Percentiles rank a stretch among this genome's conserved stretches.
Evolutionary conservation across 129 eudicot species (phyloP).

Genomic region (carrot (Daucus carota)): DH1_v3.0 NC_030381.2:4395501-4396000

Average conservation of each 20-base stretch:
- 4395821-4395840: not conserved
- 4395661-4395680: constrained; percentile 61
- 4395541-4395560: constrained; percentile 92
- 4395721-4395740: not conserved
- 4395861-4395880: constrained; percentile 5
- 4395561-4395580: constrained; percentile 95
- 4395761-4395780: not conserved
- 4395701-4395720: constrained; percentile 47
- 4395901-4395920: constrained; percentile 92
- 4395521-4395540: constrained; percentile 69
- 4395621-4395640: constrained; percentile 71
- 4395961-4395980: constrained; percentile 53
- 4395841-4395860: not conserved
- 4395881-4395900: constrained; percentile 69
- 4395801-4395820: not conserved
- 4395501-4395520: constrained; percentile 89
- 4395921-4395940: constrained; percentile 86
- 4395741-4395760: not conserved
- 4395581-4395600: constrained; percentile 70
- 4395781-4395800: not conserved
- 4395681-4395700: constrained; percentile 54
- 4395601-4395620: constrained; percentile 61
- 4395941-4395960: constrained; percentile 56
- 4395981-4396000: constrained; percentile 59
- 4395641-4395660: constrained; percentile 38